Conservation (phyloP, 1,284 basidiomycete species). For the Exobasidium cylindrosporum region DNA sequence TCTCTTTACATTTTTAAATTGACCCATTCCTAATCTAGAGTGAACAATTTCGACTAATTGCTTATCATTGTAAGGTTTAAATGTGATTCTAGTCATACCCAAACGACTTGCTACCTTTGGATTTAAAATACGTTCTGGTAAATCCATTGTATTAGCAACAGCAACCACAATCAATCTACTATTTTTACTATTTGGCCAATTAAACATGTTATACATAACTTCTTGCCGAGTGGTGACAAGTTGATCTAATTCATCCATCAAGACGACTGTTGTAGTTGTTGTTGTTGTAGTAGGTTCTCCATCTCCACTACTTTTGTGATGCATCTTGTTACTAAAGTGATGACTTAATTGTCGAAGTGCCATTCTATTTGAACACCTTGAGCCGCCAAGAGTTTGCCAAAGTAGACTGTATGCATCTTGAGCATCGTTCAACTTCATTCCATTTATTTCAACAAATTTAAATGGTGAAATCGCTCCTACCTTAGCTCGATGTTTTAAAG, state of each 20-base stretch:
- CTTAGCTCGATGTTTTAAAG: constrained; percentile 30
- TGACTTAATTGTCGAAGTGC: constrained; percentile 33
- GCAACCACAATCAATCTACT: constrained; percentile 91
- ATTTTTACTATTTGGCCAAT: constrained; percentile 87
- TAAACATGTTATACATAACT: constrained; percentile 99
- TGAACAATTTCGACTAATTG: constrained; percentile 85
- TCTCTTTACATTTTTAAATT: constrained; percentile 18
- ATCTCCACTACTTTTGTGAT: constrained; percentile 23
- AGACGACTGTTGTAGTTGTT: constrained; percentile 68
- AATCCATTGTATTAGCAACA: constrained; percentile 96
- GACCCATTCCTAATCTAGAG: constrained; percentile 63
- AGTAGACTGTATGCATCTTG: constrained; percentile 48
- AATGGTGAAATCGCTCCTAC: constrained; percentile 82
- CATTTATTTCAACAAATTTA: constrained; percentile 97
- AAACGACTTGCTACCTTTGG: constrained; percentile 88
- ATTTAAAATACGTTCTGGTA: constrained; percentile 87
- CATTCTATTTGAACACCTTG: constrained; percentile 26
- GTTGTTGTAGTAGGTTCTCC: constrained; percentile 15
- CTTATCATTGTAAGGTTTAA: constrained; percentile 79
- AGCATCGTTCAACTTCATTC: constrained; percentile 64
- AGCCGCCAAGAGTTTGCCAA: constrained; percentile 39
- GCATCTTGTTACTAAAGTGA: constrained; percentile 31
- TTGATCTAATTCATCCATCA: constrained; percentile 98
- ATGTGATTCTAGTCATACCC: constrained; percentile 93
- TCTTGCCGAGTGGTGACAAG: constrained; percentile 93